Evolutionary conservation across 2,329 filamentous ascomycete genomes (phyloP), one percentile per base, ranked within the genome.

Genomic region (Aspergillus neotritici): DNA sequence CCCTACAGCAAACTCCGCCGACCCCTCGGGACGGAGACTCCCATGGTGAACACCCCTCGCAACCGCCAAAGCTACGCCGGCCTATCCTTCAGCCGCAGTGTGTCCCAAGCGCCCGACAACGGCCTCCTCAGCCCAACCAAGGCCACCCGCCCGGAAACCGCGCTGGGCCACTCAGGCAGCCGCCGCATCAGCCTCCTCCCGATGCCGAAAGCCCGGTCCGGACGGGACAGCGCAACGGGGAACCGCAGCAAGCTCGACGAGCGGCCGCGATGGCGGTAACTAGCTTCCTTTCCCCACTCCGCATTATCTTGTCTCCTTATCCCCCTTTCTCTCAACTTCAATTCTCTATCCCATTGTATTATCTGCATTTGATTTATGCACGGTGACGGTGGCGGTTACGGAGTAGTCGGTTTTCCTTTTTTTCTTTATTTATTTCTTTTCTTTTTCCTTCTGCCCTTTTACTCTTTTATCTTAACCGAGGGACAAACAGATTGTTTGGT

Each of bases 151-250:
- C 67, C 69, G 1, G 67, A 62, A 1, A 69, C 67, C 2, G 51
- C 67, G 2, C 52, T 70, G 9, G 67, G 67, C 1, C 66, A 69
- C 52, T 64, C 64, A 2, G 57, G 52, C 9, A 62, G 53, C 37
- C 62, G 65, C 11, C 61, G 69, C 10, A 55, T 57, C 28, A 71
- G 68, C 52, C 53, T 71, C 43, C 57, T 72, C 31, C 69, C 69
- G 15, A 42, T 68, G 35, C 62, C 65, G 2, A 66, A 60, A 41
- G 39, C 34, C 13, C 53, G 53, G n/a, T 48, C 43, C 4, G 63
- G 61, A 10, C 58, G 63, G 14, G 60, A 64, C 10, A 61, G 57
- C 44, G 47, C 55, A 5, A 34, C 57, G 11, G 49, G 41, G 34
- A 52, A 41, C 29, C 47, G 44, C 13, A 58, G 48, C 33, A 62